Evolutionary conservation across 441 rosid species (phyloP).

Genomic region (Pelargonium australe): DNA sequence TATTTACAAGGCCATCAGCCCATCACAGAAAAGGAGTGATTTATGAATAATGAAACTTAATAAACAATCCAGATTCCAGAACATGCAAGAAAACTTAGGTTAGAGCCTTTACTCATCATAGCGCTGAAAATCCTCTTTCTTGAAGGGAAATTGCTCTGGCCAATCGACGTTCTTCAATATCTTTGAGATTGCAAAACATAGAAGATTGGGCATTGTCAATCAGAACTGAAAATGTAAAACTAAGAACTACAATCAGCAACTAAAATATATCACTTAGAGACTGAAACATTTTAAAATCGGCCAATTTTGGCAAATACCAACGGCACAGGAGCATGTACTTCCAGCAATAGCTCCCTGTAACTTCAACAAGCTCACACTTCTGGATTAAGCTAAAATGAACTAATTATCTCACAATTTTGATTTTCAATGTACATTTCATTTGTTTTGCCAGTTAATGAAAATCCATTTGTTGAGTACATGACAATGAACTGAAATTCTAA

Average conservation of each 20-base stretch:
- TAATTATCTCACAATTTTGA: background rate
- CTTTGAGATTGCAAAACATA: conserved; percentile 25
- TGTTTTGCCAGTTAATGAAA: background rate
- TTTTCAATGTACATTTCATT: background rate
- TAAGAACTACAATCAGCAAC: background rate
- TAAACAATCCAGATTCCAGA: conserved; percentile 14
- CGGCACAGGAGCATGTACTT: too few species aligned
- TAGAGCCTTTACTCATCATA: conserved; percentile 56
- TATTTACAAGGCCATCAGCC: background rate
- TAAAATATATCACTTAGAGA: background rate
- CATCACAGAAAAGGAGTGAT: background rate
- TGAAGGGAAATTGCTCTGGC: conserved; percentile 87
- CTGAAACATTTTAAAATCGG: too few species aligned
- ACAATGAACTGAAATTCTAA: background rate
- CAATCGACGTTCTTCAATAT: conserved; percentile 66
- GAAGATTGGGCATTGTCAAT: conserved; percentile 12
- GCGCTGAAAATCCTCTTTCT: conserved; percentile 84
- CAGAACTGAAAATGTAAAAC: background rate
- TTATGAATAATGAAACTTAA: background rate
- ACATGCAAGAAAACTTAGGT: conserved; percentile 6
- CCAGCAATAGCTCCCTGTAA: too few species aligned
- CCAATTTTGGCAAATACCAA: too few species aligned
- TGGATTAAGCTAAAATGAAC: background rate
- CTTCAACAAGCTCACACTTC: too few species aligned
- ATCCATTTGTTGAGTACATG: background rate